phyloP scores from a whole-genome alignment of 2,329 filamentous ascomycete genomes.

The Zymoseptoria ardabiliae region DNA sequence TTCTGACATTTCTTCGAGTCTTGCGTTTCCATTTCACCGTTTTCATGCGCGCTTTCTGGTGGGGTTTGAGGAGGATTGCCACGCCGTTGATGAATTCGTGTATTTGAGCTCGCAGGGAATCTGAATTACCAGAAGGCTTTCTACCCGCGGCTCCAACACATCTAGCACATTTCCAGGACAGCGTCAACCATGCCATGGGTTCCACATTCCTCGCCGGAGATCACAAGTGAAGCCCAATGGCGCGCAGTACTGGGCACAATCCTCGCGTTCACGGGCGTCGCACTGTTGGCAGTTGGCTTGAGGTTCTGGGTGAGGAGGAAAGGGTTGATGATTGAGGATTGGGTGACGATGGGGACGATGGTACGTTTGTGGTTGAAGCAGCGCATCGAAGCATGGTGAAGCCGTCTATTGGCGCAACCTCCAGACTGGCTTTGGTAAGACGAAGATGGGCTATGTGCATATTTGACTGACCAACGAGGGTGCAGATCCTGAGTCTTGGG shows the following conservation, averaged over 20 bases:
- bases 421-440: not conserved
- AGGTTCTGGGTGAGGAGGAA: conserved; percentile 11
- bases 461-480: not conserved
- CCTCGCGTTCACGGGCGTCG: conserved; percentile 7
- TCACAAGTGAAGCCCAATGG: conserved; percentile 10
- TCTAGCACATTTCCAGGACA: not conserved
- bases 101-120: not conserved
- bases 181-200: conserved; percentile 11
- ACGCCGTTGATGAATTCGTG: not conserved
- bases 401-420: not conserved
- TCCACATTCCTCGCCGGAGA: conserved; percentile 5
- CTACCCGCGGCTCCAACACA: not conserved
- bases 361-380: conserved; percentile 1
- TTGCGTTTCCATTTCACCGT: not conserved
- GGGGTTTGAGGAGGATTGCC: not conserved
- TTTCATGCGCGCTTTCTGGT: not conserved
- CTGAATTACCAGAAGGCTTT: not conserved
- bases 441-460: not conserved
- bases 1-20: not conserved
- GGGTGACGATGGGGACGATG: conserved; percentile 13
- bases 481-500: not conserved
- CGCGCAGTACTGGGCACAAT: conserved; percentile 8
- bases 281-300: conserved; percentile 6
- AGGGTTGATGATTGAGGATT: conserved; percentile 11
- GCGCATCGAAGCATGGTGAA: not conserved